Percentiles rank a stretch among this genome's conserved stretches.
Evolutionary conservation across 441 rosid genomes (phyloP).

Genomic region (Sinapis alba): DNA sequence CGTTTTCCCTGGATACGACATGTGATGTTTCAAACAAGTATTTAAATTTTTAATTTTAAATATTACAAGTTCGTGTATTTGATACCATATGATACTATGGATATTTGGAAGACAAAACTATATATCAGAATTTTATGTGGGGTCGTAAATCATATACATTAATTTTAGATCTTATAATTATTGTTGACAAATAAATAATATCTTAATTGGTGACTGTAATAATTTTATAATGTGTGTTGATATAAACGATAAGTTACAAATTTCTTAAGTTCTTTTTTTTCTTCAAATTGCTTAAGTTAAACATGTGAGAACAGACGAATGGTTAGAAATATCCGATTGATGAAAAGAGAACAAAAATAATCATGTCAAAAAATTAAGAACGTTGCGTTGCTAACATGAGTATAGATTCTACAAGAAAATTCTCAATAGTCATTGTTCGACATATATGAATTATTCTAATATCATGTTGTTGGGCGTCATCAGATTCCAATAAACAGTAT

Average conservation of each 20-base stretch:
- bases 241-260: slow-evolving; percentile 2
- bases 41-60: too few species aligned
- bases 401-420: slow-evolving; percentile 12
- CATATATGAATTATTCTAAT: slow-evolving; percentile 18
- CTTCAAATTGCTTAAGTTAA: not conserved
- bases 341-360: slow-evolving; percentile 7
- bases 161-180: too few species aligned
- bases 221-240: not conserved
- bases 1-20: too few species aligned
- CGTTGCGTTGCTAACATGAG: not conserved
- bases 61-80: not conserved
- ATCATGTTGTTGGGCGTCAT: slow-evolving; percentile 34
- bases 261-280: not conserved
- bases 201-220: slow-evolving; percentile 6
- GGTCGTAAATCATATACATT: too few species aligned
- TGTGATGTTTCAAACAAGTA: not conserved
- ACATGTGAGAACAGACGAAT: slow-evolving; percentile 13
- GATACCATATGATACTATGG: not conserved
- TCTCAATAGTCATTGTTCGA: slow-evolving; percentile 12
- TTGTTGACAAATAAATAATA: not conserved
- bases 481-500: slow-evolving; percentile 31
- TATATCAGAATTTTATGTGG: too few species aligned
- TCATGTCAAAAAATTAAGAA: not conserved
- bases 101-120: not conserved
- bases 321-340: not conserved